Conservation (phyloP, 2,329 filamentous ascomycete genomes). For the Clathrospora elynae region DNA sequence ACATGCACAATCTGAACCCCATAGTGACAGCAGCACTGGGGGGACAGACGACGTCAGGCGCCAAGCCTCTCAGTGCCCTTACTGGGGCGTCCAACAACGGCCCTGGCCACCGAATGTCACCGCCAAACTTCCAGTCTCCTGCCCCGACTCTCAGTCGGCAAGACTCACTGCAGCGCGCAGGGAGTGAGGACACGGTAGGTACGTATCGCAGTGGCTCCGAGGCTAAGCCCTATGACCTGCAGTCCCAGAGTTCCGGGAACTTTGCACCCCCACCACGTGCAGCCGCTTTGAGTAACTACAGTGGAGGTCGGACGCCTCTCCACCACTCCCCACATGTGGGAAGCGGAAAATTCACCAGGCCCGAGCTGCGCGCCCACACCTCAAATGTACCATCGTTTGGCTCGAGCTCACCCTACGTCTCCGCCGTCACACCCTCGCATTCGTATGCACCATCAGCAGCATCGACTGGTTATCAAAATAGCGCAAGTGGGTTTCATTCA, state of each 20-base stretch:
- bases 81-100: constrained; percentile 29
- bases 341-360: constrained; percentile 42
- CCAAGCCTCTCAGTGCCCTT: constrained; percentile 27
- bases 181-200: constrained; percentile 48
- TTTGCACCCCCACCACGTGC: constrained; percentile 47
- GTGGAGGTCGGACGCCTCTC: constrained; percentile 37
- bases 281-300: constrained; percentile 40
- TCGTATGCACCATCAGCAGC: constrained; percentile 53
- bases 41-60: constrained; percentile 34
- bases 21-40: constrained; percentile 49
- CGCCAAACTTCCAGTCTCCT: constrained; percentile 43
- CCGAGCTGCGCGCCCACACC: constrained; percentile 45
- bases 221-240: constrained; percentile 45
- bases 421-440: constrained; percentile 52
- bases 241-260: constrained; percentile 40
- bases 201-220: constrained; percentile 40
- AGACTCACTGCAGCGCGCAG: constrained; percentile 41
- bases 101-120: constrained; percentile 42
- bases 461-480: constrained; percentile 49
- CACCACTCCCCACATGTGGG: constrained; percentile 46
- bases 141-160: constrained; percentile 36
- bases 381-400: constrained; percentile 44
- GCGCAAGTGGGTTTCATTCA: constrained; percentile 57
- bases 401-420: constrained; percentile 45
- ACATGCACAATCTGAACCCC: constrained; percentile 56